Conservation (phyloP, 805 yeast species). For the Yamadazyma scolyti region DNA sequence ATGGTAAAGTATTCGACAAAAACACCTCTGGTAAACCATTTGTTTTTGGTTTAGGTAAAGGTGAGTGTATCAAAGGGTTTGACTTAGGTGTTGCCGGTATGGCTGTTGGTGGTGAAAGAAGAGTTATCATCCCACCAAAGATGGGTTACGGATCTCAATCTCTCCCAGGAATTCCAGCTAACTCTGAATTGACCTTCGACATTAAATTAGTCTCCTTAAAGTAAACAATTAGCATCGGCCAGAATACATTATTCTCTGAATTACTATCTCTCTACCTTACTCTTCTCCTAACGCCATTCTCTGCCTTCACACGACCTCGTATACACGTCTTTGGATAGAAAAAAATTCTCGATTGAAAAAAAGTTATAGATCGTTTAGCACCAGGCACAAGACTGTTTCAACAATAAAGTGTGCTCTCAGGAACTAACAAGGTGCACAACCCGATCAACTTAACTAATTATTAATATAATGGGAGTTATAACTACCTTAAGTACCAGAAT, state of each 20-base stretch:
- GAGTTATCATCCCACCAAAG: conserved; percentile 92
- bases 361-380: conserved; percentile 8
- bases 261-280: too few species aligned
- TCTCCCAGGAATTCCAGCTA: conserved; percentile 96
- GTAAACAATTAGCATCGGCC: conserved; percentile 42
- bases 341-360: conserved; percentile 9
- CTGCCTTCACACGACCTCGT: neutral
- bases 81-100: conserved; percentile 98
- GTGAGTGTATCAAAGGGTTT: conserved; percentile 98
- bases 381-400: too few species aligned
- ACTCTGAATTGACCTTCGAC: conserved; percentile 94
- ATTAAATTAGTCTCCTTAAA: conserved; percentile 89
- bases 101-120: conserved; percentile 98
- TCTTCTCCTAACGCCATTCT: too few species aligned
- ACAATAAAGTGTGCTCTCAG: too few species aligned
- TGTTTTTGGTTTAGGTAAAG: conserved; percentile 84
- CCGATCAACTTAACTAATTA: too few species aligned
- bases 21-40: conserved; percentile 98
- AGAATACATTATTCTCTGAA: too few species aligned
- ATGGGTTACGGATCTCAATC: conserved; percentile 95
- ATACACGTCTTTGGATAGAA: conserved; percentile 6
- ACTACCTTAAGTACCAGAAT: too few species aligned
- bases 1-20: conserved; percentile 95
- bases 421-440: too few species aligned
- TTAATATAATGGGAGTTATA: too few species aligned